Conservation (phyloP, 176 grass and related monocot genomes). For the Avena sativa region DNA sequence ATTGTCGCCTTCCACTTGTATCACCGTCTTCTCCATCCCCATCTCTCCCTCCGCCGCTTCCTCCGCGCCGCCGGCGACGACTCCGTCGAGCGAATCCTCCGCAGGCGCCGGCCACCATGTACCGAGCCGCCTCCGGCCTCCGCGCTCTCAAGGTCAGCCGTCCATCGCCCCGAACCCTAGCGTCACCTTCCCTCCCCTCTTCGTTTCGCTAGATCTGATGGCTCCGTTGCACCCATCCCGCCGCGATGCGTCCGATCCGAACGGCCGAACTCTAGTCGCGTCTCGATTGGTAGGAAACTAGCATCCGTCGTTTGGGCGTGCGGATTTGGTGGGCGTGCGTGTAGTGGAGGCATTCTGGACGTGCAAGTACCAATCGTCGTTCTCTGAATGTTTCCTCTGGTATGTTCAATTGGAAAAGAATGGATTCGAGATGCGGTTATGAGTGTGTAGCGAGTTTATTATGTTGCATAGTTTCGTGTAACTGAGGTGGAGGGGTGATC, state of each 20-base stretch:
- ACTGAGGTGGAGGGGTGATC: too few species aligned
- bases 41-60: slow-evolving; percentile 23
- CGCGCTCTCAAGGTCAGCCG: slow-evolving; percentile 76
- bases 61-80: slow-evolving; percentile 45
- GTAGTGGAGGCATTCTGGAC: slow-evolving; percentile 1
- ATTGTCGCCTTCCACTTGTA: slow-evolving; percentile 45
- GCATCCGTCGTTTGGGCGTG: background rate
- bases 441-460: background rate
- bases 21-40: slow-evolving; percentile 43
- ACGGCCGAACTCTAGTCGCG: too few species aligned
- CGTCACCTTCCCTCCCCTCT: background rate
- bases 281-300: background rate
- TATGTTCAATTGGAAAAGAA: background rate
- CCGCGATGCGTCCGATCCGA: slow-evolving; percentile 41
- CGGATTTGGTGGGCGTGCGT: slow-evolving; percentile 15
- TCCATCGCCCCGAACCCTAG: slow-evolving; percentile 11
- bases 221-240: background rate
- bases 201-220: slow-evolving; percentile 49
- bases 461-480: background rate
- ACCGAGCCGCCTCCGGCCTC: slow-evolving; percentile 67
- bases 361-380: background rate
- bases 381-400: background rate
- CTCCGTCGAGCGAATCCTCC: slow-evolving; percentile 8
- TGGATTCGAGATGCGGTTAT: slow-evolving; percentile 10
- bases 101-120: slow-evolving; percentile 55